Evolutionary conservation across 2,329 filamentous ascomycete species (phyloP).

Genomic region (Trematosphaeria pertusa): DNA sequence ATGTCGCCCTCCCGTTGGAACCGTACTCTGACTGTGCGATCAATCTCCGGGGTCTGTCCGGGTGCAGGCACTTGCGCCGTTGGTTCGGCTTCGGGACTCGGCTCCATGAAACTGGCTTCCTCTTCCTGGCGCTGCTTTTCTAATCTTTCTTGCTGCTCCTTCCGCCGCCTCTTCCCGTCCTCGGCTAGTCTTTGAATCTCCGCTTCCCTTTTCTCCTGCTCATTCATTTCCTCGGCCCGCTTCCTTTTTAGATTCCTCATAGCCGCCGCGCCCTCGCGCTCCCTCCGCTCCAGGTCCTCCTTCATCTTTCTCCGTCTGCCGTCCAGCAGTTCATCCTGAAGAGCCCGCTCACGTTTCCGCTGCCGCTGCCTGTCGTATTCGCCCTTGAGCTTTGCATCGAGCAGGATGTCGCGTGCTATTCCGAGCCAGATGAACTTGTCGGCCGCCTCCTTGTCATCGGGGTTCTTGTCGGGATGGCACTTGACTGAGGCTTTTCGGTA

Average conservation of each 20-base stretch:
- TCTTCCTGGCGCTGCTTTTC: slow-evolving; percentile 61
- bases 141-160: slow-evolving; percentile 61
- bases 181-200: slow-evolving; percentile 54
- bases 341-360: slow-evolving; percentile 72
- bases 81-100: slow-evolving; percentile 26
- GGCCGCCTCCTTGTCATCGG: slow-evolving; percentile 65
- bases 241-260: slow-evolving; percentile 49
- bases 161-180: slow-evolving; percentile 60
- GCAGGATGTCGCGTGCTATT: slow-evolving; percentile 84
- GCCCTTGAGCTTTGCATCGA: slow-evolving; percentile 71
- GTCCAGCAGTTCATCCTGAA: slow-evolving; percentile 76
- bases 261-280: slow-evolving; percentile 57
- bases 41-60: slow-evolving; percentile 57
- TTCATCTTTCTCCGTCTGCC: slow-evolving; percentile 77
- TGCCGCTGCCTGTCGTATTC: slow-evolving; percentile 80
- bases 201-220: slow-evolving; percentile 66
- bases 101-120: slow-evolving; percentile 51
- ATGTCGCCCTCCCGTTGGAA: slow-evolving; percentile 58
- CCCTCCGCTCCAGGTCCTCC: slow-evolving; percentile 83
- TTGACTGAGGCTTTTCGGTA: slow-evolving; percentile 87
- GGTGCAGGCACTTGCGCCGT: slow-evolving; percentile 22
- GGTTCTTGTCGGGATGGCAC: slow-evolving; percentile 92
- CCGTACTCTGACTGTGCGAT: slow-evolving; percentile 65
- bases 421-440: slow-evolving; percentile 86
- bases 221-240: slow-evolving; percentile 52